Conservation (phyloP, 768 basidiomycete genomes). For the Boletus insuetus region DNA sequence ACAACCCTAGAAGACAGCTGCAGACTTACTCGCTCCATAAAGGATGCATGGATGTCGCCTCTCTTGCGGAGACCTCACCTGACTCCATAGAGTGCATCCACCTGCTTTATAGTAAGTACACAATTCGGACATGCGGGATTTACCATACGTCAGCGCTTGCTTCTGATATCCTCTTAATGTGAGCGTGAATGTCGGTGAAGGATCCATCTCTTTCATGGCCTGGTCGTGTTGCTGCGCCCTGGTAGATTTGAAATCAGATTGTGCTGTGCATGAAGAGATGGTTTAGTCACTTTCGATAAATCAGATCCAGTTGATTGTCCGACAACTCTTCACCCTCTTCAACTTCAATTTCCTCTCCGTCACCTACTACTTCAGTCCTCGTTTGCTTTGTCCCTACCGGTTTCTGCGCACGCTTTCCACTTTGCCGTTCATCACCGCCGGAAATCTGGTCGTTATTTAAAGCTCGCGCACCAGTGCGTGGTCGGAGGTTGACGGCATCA, state of each 20-base stretch:
- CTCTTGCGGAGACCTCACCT: slow-evolving; percentile 65
- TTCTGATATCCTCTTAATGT: slow-evolving; percentile 87
- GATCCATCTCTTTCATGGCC: slow-evolving; percentile 77
- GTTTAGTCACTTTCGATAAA: slow-evolving; percentile 72
- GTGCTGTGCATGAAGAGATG: background rate
- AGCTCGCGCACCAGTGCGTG: slow-evolving; percentile 46
- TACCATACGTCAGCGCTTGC: slow-evolving; percentile 74
- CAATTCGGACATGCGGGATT: background rate
- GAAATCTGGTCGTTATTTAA: slow-evolving; percentile 28
- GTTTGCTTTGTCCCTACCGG: slow-evolving; percentile 38
- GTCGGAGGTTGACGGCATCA: slow-evolving; percentile 66
- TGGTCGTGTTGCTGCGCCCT: slow-evolving; percentile 86
- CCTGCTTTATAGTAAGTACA: slow-evolving; percentile 35
- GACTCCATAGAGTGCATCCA: slow-evolving; percentile 93
- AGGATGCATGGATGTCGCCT: slow-evolving; percentile 80
- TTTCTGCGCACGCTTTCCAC: slow-evolving; percentile 39
- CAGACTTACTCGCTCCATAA: slow-evolving; percentile 84
- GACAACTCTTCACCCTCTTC: slow-evolving; percentile 82
- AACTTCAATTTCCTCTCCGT: slow-evolving; percentile 79
- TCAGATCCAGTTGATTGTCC: slow-evolving; percentile 75
- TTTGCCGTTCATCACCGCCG: slow-evolving; percentile 33
- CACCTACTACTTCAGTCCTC: slow-evolving; percentile 69
- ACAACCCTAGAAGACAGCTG: background rate
- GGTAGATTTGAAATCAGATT: slow-evolving; percentile 6
- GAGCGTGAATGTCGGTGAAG: slow-evolving; percentile 70